A percentile compares a stretch with the other conserved stretches of the same genome.
These are phyloP conservation scores for Bryoglossum gracile DNA, from an alignment of 495 filamentous ascomycete genomes.

Conservation along the genomic window DNA sequence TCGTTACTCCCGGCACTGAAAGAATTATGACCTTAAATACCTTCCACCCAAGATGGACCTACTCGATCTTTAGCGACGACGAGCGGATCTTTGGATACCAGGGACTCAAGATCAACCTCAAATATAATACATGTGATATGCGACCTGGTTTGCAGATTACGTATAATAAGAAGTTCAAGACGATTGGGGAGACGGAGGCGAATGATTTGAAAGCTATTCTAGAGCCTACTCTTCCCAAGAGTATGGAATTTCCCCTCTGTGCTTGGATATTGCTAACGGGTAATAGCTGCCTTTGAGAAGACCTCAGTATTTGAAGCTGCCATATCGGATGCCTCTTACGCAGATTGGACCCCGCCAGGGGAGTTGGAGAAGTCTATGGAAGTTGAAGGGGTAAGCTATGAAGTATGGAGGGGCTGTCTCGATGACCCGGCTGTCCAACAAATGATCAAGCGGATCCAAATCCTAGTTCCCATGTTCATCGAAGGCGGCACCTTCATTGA, in stretches of 20 bases:
- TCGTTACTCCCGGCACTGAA: slow-evolving; percentile 51
- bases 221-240: slow-evolving; percentile 58
- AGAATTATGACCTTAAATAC: slow-evolving; percentile 50
- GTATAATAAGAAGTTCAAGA: slow-evolving; percentile 65
- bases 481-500: slow-evolving; percentile 75
- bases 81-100: slow-evolving; percentile 90
- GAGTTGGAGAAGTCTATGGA: slow-evolving; percentile 35
- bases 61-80: slow-evolving; percentile 84
- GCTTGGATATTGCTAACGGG: not conserved
- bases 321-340: slow-evolving; percentile 44
- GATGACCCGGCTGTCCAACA: slow-evolving; percentile 49
- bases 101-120: slow-evolving; percentile 63
- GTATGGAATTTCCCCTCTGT: slow-evolving; percentile 34
- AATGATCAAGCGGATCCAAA: slow-evolving; percentile 69
- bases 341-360: slow-evolving; percentile 54
- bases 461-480: slow-evolving; percentile 81
- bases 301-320: slow-evolving; percentile 51
- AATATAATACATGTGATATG: slow-evolving; percentile 76
- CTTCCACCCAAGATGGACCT: slow-evolving; percentile 84
- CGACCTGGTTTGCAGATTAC: slow-evolving; percentile 64
- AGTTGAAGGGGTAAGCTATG: slow-evolving; percentile 32
- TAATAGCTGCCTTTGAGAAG: slow-evolving; percentile 54
- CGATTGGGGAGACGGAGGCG: slow-evolving; percentile 62
- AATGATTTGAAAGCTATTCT: slow-evolving; percentile 59
- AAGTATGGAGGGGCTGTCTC: slow-evolving; percentile 46